Evolutionary conservation across 2,329 filamentous ascomycete genomes (phyloP).

Genomic region (Aureobasidium lini): DNA sequence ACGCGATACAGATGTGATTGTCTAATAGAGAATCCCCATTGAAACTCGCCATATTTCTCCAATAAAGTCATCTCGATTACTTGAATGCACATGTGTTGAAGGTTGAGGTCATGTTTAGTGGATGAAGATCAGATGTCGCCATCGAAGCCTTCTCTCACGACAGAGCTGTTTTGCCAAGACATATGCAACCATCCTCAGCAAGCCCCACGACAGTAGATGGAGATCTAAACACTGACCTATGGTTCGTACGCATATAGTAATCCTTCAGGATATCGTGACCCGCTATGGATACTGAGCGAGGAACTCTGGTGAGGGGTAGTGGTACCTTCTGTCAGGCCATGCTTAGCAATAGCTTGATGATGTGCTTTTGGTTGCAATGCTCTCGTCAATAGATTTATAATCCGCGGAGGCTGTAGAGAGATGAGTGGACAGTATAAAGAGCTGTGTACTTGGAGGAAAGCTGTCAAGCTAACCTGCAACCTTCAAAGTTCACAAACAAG

Average conservation of each 20-base stretch:
- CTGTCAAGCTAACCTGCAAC: neutral
- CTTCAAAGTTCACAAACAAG: neutral
- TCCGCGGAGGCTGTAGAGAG: neutral
- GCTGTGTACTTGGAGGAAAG: too few relatives aligned
- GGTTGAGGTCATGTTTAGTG: neutral
- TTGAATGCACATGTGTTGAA: neutral
- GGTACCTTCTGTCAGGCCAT: neutral
- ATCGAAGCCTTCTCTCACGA: slow-evolving; percentile 10
- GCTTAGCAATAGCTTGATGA: slow-evolving; percentile 1
- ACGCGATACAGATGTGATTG: slow-evolving; percentile 50
- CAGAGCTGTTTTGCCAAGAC: slow-evolving; percentile 5
- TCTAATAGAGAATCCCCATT: slow-evolving; percentile 24
- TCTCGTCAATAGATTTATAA: neutral
- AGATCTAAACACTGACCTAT: neutral
- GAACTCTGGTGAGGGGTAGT: slow-evolving; percentile 3
- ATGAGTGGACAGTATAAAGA: neutral
- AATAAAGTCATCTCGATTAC: neutral
- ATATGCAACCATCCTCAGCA: neutral
- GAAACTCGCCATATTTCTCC: neutral
- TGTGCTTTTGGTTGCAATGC: neutral
- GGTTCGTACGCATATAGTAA: neutral
- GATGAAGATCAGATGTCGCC: slow-evolving; percentile 10
- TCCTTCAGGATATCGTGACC: neutral
- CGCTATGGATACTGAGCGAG: neutral
- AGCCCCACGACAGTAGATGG: neutral